Conservation (phyloP, 139 green algal species). For the Closterium sp. region DNA sequence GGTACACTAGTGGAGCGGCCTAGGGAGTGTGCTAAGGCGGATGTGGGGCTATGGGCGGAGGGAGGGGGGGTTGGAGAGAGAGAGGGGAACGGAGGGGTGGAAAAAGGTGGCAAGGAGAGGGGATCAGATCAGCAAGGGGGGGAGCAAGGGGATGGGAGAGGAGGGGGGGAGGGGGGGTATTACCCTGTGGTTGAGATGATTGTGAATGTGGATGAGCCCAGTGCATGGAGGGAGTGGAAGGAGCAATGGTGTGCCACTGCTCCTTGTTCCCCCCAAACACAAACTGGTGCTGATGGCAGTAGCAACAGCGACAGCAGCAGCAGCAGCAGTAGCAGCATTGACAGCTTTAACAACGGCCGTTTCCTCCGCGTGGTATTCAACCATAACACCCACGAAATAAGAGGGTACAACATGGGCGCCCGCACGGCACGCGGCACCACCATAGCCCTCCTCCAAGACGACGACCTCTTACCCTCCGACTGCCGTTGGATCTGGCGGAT, state of each 20-base stretch:
- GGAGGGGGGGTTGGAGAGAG: not conserved
- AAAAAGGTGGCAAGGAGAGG: not conserved
- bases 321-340: not conserved
- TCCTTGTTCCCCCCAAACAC: not conserved
- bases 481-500: slow-evolving; percentile 1
- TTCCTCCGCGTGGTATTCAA: not conserved
- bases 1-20: not conserved
- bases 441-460: not conserved
- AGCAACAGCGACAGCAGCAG: not conserved
- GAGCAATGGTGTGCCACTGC: not conserved
- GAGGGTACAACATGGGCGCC: not conserved
- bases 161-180: not conserved
- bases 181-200: not conserved
- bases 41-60: not conserved
- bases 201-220: not conserved
- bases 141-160: not conserved
- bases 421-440: not conserved
- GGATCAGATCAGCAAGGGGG: not conserved
- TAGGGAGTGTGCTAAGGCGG: not conserved
- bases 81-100: not conserved
- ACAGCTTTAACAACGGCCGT: not conserved
- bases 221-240: not conserved
- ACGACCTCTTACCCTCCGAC: not conserved
- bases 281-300: not conserved
- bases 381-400: not conserved